A percentile compares a stretch with the other conserved stretches of the same genome.
Evolutionary conservation across 2,329 filamentous ascomycete genomes (phyloP).

Genomic region (Nemania abortiva): DNA sequence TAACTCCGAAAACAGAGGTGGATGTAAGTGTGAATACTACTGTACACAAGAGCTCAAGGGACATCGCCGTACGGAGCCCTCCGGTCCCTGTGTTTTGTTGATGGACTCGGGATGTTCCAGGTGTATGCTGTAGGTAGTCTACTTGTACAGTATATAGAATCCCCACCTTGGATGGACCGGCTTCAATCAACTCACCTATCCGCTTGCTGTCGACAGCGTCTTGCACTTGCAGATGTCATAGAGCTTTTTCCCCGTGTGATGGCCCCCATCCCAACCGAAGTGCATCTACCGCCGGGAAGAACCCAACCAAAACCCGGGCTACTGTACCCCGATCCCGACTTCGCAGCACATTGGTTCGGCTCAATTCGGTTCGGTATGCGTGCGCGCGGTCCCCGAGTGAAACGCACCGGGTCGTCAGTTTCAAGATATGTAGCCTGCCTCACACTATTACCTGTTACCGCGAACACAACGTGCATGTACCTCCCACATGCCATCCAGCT

Average conservation of each 20-base stretch:
- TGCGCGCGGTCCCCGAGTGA: conserved; percentile 28
- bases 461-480: background rate
- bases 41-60: background rate
- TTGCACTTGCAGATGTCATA: background rate
- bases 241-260: background rate
- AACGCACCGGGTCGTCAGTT: conserved; percentile 20
- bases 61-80: conserved; percentile 2
- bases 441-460: background rate
- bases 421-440: background rate
- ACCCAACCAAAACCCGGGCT: background rate
- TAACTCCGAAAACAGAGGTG: background rate
- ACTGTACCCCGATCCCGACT: conserved; percentile 4
- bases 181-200: background rate
- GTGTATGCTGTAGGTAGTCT: background rate
- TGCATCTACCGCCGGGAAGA: background rate
- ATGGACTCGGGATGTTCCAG: background rate
- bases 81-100: background rate
- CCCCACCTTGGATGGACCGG: background rate
- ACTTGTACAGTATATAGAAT: background rate
- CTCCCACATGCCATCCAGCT: background rate
- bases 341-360: conserved; percentile 7
- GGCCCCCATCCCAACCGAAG: too few species aligned
- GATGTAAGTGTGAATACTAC: background rate
- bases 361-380: conserved; percentile 15
- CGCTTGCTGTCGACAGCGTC: background rate